These are phyloP conservation scores for Periconia sp. DNA, from an alignment of 2,329 filamentous ascomycete species.

Conservation along the genomic window DNA sequence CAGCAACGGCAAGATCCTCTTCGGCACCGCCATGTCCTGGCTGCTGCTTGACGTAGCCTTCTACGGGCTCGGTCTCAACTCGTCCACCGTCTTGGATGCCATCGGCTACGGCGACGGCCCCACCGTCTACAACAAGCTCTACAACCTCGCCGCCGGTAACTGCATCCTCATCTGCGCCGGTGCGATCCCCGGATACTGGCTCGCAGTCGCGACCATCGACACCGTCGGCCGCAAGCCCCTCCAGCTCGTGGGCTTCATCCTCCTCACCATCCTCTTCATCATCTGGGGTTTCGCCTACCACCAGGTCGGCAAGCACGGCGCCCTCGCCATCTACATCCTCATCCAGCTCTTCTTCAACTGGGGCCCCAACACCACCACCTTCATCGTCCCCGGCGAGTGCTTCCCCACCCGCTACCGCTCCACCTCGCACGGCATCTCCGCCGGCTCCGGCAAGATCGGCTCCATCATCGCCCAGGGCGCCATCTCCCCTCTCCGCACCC, in stretches of 20 bases:
- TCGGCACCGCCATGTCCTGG: constrained; percentile 84
- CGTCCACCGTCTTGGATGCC: constrained; percentile 67
- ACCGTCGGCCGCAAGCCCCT: constrained; percentile 60
- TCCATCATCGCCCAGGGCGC: constrained; percentile 53
- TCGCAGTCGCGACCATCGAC: constrained; percentile 58
- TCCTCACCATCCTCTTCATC: constrained; percentile 39
- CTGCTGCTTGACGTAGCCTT: constrained; percentile 60
- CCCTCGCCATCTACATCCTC: constrained; percentile 51
- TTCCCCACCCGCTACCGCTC: constrained; percentile 54
- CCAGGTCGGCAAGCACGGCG: constrained; percentile 40
- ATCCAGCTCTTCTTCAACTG: constrained; percentile 57
- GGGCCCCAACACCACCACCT: constrained; percentile 53
- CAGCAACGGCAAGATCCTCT: constrained; percentile 71
- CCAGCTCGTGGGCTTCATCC: constrained; percentile 34
- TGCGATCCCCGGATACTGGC: constrained; percentile 80
- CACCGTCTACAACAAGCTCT: constrained; percentile 68
- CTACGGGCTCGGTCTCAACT: constrained; percentile 68
- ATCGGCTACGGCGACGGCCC: constrained; percentile 69
- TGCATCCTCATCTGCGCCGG: constrained; percentile 76
- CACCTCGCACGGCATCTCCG: constrained; percentile 54
- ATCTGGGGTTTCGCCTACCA: constrained; percentile 41
- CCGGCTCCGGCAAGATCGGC: constrained; percentile 51
- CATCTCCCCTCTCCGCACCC: constrained; percentile 53
- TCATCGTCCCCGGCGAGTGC: constrained; percentile 55
- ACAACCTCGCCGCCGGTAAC: constrained; percentile 77